phyloP scores from a whole-genome alignment of 2,329 filamentous ascomycete genomes.

The Monosporascus sp. region DNA sequence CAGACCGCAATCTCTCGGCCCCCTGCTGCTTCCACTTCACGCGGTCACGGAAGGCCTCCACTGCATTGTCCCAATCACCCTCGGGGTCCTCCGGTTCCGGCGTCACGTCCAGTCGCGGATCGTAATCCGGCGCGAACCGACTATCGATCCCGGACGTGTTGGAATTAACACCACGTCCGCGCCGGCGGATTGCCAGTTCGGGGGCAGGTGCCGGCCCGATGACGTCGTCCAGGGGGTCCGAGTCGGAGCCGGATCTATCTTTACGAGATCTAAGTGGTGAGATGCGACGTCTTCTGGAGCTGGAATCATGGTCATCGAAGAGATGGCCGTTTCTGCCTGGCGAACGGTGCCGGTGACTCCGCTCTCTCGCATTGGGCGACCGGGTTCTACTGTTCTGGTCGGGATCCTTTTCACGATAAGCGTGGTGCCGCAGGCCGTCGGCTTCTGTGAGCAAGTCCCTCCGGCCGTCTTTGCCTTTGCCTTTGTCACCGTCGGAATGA shows the following conservation, averaged over 20 bases:
- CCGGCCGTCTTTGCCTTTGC: not conserved
- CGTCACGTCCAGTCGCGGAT: slow-evolving; percentile 51
- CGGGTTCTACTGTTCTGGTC: slow-evolving; percentile 4
- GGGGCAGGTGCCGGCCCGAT: slow-evolving; percentile 62
- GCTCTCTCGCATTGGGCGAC: slow-evolving; percentile 5
- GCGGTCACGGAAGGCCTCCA: slow-evolving; percentile 76
- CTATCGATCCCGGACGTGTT: slow-evolving; percentile 67
- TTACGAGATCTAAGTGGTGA: not conserved
- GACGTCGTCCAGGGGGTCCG: slow-evolving; percentile 69
- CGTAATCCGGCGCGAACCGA: slow-evolving; percentile 67
- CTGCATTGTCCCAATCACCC: slow-evolving; percentile 69
- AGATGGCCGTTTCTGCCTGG: not conserved
- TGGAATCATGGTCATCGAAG: not conserved
- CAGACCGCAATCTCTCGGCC: slow-evolving; percentile 67
- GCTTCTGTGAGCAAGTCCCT: not conserved
- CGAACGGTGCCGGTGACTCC: slow-evolving; percentile 6
- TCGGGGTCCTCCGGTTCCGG: slow-evolving; percentile 35
- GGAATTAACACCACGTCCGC: slow-evolving; percentile 65
- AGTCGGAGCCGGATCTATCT: slow-evolving; percentile 51
- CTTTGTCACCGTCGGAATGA: not conserved
- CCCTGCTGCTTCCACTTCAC: slow-evolving; percentile 71
- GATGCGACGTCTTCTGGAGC: slow-evolving; percentile 1
- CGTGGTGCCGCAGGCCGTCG: slow-evolving; percentile 3
- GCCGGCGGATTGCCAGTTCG: slow-evolving; percentile 41
- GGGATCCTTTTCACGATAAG: slow-evolving; percentile 7